Evolutionary conservation across 2,329 filamentous ascomycete genomes (phyloP), one percentile per base, ranked within the genome.

Genomic region (Arthrocladium fulminans): DNA sequence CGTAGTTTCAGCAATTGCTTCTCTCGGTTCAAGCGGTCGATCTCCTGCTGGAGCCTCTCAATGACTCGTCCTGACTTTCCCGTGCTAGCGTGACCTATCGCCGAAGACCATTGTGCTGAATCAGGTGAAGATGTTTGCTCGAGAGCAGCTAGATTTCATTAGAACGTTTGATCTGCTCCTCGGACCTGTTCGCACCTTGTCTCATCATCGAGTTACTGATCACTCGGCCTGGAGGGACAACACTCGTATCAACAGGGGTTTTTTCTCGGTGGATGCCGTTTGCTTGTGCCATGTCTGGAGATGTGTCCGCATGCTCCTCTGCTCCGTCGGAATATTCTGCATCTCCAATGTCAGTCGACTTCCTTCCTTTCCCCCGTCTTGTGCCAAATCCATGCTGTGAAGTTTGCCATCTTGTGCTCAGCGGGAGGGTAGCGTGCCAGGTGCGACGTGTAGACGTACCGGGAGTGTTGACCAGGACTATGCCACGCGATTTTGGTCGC

Each of bases 1-100:
- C 66, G 66, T 25, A 65, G 69, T 50, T 65, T 67, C 49, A 69
- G 65, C 19, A 73, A 56, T 43, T 64, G 67, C 52, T 66, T 69
- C 51, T 74, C 71, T 15, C 71, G 66, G 9, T 67, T 71, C 34
- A 73, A 55, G 20, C 70, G 69, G 23, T 72, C 71, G 50, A 73
- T 73, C 40, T 74, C 71, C 53, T 70, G 70, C 57, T 73, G 71
- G 27, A 74, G 59, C 48, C 70, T 69, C 51, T 74, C 71, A 46
- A 74, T 74, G 17, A 74, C 71, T 29, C 71, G 67, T 23, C 71
- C 70, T 2, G 71, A 73, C 57, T 74, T 74, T 32, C 71, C 71
- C 20, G 68, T 66, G 35, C 50, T 52, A 29, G 71, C 71, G 51
- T 73, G 70, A 10, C 71, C 71, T 23, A 74, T 69, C 2, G 71